These are phyloP conservation scores for Mycena olivaceomarginata DNA, from an alignment of 768 basidiomycete genomes.

Conservation along the genomic window DNA sequence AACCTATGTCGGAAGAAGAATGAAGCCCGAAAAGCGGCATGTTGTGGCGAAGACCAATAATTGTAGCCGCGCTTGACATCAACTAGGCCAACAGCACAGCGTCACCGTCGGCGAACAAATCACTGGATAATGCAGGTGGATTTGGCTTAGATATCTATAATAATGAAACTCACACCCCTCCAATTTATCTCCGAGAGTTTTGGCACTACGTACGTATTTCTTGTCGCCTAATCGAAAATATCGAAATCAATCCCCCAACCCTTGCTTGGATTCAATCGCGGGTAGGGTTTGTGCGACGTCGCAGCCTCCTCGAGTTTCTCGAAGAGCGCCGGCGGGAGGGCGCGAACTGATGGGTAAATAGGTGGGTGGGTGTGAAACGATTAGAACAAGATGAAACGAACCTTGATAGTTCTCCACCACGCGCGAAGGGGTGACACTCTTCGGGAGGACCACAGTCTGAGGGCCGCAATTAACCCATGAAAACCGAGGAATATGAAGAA, in stretches of 20 bases:
- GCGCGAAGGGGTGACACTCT: constrained; percentile 83
- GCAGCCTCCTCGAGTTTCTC: constrained; percentile 71
- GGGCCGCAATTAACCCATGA: background rate
- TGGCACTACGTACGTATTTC: background rate
- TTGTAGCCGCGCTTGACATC: too few species aligned
- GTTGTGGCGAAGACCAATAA: too few species aligned
- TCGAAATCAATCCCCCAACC: constrained; percentile 77
- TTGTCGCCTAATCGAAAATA: constrained; percentile 69
- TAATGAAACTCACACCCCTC: too few species aligned
- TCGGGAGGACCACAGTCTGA: constrained; percentile 84
- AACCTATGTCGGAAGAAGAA: too few species aligned
- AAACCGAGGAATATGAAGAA: background rate
- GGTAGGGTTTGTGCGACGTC: constrained; percentile 71
- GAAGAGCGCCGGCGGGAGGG: constrained; percentile 63
- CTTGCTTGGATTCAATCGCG: constrained; percentile 76
- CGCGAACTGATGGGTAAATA: constrained; percentile 49
- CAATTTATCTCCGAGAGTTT: background rate
- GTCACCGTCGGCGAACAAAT: too few species aligned
- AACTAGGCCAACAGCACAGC: too few species aligned
- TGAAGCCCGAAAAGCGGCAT: too few species aligned
- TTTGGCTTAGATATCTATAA: too few species aligned
- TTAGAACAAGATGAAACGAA: constrained; percentile 47
- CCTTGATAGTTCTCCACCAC: constrained; percentile 84
- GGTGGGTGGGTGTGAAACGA: background rate
- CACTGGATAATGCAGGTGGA: too few species aligned